A percentile compares a stretch with the other conserved stretches of the same genome.
Evolutionary conservation across 257 asterid species (phyloP).

Genomic region (Mentha longifolia): DNA sequence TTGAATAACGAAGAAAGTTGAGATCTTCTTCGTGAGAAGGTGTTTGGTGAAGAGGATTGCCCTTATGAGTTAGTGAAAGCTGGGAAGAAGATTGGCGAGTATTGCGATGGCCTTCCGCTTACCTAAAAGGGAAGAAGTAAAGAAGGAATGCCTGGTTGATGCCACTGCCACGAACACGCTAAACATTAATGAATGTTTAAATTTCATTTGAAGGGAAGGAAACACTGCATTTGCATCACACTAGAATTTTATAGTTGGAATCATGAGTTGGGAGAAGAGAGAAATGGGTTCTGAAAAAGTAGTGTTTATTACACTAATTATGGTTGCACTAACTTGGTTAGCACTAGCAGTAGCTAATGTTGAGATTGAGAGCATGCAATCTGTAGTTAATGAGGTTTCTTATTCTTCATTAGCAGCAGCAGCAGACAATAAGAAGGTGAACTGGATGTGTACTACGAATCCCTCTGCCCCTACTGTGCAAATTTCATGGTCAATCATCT

Average conservation of each 20-base stretch:
- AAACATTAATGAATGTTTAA: constrained; percentile 26
- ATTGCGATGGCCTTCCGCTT: too few species aligned
- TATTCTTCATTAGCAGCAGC: neutral
- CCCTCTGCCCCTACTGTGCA: constrained; percentile 93
- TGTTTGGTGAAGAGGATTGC: too few species aligned
- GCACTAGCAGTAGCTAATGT: constrained; percentile 27
- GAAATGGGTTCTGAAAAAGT: too few species aligned
- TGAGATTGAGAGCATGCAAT: constrained; percentile 13
- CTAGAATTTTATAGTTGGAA: too few species aligned
- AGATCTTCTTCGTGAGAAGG: too few species aligned
- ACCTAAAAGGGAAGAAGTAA: constrained; percentile 31
- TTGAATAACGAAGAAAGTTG: too few species aligned
- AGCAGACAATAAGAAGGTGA: constrained; percentile 41
- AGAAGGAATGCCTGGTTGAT: constrained; percentile 33
- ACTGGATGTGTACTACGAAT: constrained; percentile 71
- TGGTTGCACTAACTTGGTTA: constrained; percentile 23
- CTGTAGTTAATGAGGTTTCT: neutral
- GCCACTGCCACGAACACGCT: constrained; percentile 29
- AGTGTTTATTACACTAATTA: too few species aligned
- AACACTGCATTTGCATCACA: neutral
- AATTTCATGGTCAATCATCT: too few species aligned
- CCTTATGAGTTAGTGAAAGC: too few species aligned
- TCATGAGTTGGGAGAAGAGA: too few species aligned
- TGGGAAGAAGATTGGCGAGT: too few species aligned
- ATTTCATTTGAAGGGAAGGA: neutral